phyloP scores from a whole-genome alignment of 495 filamentous ascomycete species.

The Neurospora hispaniola region DNA sequence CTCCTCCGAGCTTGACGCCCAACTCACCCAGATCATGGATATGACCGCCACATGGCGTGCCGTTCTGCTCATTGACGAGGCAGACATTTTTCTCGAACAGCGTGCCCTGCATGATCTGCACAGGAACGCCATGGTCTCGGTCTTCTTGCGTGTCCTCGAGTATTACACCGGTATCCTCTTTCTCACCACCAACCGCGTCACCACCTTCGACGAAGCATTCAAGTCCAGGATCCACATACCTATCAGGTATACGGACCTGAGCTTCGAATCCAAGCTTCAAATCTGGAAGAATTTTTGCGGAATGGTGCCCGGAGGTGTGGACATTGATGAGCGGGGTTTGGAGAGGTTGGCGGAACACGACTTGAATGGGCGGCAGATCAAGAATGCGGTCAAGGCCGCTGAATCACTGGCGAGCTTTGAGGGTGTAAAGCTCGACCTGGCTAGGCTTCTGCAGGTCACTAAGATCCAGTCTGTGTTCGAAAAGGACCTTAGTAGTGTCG shows the following conservation, averaged over 20 bases:
- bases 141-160: constrained; percentile 36
- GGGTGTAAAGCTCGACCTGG: constrained; percentile 15
- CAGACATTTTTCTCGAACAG: constrained; percentile 38
- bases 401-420: constrained; percentile 26
- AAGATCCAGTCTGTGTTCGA: constrained; percentile 26
- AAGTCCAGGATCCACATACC: constrained; percentile 35
- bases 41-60: constrained; percentile 38
- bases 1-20: constrained; percentile 17
- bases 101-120: constrained; percentile 31
- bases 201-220: constrained; percentile 32
- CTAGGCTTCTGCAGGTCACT: constrained; percentile 21
- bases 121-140: constrained; percentile 36
- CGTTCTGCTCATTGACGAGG: constrained; percentile 42
- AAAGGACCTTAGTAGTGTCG: constrained; percentile 21
- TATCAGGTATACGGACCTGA: constrained; percentile 30
- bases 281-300: constrained; percentile 40
- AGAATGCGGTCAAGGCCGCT: constrained; percentile 51
- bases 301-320: constrained; percentile 26
- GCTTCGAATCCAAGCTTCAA: constrained; percentile 14
- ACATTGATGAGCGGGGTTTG: constrained; percentile 33
- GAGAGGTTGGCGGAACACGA: constrained; percentile 31
- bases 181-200: constrained; percentile 38
- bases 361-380: constrained; percentile 53
- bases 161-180: constrained; percentile 40
- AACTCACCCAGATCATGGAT: constrained; percentile 39